A percentile compares a stretch with the other conserved stretches of the same genome.
Conservation (phyloP, 2,329 filamentous ascomycete genomes). For the Cyphellophora europaea region DNA sequence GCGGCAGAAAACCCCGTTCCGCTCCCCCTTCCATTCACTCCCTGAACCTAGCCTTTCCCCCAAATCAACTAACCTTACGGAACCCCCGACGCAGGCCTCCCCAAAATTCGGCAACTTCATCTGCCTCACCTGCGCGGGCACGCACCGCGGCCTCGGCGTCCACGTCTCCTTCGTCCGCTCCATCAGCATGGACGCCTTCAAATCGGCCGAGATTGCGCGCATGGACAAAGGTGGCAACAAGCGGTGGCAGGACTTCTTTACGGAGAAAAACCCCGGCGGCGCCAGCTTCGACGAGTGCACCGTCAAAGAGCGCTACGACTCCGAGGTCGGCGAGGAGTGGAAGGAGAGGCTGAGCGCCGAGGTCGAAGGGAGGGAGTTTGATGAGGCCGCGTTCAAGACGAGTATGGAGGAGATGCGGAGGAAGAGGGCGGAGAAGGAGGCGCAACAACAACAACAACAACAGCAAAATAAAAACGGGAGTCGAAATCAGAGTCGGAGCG, state of each 20-base stretch:
- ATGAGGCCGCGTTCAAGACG: constrained; percentile 56
- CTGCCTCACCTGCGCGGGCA: constrained; percentile 89
- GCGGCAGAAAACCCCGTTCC: too few species aligned
- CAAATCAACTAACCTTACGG: background rate
- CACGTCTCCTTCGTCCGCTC: constrained; percentile 97
- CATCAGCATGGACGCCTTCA: constrained; percentile 98
- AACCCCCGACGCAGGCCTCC: constrained; percentile 45
- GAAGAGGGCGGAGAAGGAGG: constrained; percentile 26
- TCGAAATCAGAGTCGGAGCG: constrained; percentile 23
- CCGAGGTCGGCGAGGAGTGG: constrained; percentile 87
- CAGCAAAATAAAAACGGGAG: too few species aligned
- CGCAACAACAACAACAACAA: constrained; percentile 19
- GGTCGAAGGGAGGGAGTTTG: constrained; percentile 80
- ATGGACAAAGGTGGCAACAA: constrained; percentile 92
- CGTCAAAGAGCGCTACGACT: constrained; percentile 82
- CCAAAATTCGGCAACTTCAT: constrained; percentile 99
- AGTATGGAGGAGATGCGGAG: constrained; percentile 25
- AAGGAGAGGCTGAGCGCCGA: constrained; percentile 82
- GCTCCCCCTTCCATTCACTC: constrained; percentile 5
- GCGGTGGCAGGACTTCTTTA: constrained; percentile 79
- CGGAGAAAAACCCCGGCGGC: constrained; percentile 58
- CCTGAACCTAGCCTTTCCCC: constrained; percentile 1
- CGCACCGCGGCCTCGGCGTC: constrained; percentile 88
- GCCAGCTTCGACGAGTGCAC: constrained; percentile 76
- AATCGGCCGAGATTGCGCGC: constrained; percentile 79